Evolutionary conservation across 768 basidiomycete genomes (phyloP), one percentile per base, ranked within the genome.

Genomic region (Leccinum sublutescens): DNA sequence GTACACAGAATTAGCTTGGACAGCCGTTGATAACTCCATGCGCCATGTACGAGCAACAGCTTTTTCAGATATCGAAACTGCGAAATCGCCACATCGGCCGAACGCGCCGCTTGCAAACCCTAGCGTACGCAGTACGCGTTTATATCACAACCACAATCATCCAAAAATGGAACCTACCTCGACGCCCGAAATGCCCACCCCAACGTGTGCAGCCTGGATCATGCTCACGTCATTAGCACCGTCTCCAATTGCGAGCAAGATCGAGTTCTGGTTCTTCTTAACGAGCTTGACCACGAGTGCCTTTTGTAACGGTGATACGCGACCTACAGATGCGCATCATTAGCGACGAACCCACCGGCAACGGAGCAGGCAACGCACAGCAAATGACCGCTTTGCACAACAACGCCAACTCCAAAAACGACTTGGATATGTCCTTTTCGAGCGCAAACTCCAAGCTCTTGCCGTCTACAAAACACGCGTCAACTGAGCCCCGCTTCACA

Each of bases 321-420:
- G 96, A 76, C 94, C 93, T 60, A 6, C 23, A 3, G 3, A 29
- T 0, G 10, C 9, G 49, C 15, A 29, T 25, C 19, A 3, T 61
- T 23, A 55, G 50, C 17, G 8, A 29, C 23, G 21, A 17, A 21
- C 2, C 1, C 17, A 15, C 2, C 8, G 2, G 36, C 2, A 23
- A 19, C n/a, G 15, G 5, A 15, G 5, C 0, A 19, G 11, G 2
- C 38, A 29, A 64, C 70, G n/a, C 38, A 95, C 96, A 99, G 74
- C 96, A 98, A 38, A 99, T 89, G 52, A 98, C 97, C 31, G 97
- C 96, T 68, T 98, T 98, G 80, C 97, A 99, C 88, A 98, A 88
- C 65, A 98, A 86, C 1, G 96, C 96, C 40, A 99, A 78, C 71
- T 99, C 97, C 56, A 98, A 80, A 78, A 99, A 98, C 6, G 81